Percentiles rank a stretch among this genome's conserved stretches.
These are phyloP conservation scores for Trichosporon sp. DNA, from an alignment of 1,284 basidiomycete species.

Conservation along the genomic window DNA sequence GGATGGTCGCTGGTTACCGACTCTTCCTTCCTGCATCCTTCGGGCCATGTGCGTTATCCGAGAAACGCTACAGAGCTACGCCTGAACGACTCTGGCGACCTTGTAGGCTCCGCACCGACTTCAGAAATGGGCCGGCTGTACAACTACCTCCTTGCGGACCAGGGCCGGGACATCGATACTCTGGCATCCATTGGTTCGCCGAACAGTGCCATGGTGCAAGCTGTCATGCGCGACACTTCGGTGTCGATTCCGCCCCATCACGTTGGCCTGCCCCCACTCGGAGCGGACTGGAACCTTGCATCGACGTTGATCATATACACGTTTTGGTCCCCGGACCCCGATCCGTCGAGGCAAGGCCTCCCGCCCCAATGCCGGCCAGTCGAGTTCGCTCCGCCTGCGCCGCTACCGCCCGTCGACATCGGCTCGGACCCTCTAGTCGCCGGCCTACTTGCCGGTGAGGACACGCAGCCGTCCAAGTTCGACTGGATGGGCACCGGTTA, in stretches of 20 bases:
- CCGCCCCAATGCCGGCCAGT: constrained; percentile 13
- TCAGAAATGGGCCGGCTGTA: constrained; percentile 12
- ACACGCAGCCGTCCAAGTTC: constrained; percentile 14
- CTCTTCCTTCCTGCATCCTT: constrained; percentile 1
- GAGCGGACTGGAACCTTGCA: constrained; percentile 14
- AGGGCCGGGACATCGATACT: background rate
- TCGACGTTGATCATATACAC: constrained; percentile 18
- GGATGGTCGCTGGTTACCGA: constrained; percentile 19
- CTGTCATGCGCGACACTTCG: constrained; percentile 16
- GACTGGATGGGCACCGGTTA: constrained; percentile 9
- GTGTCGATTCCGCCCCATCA: background rate
- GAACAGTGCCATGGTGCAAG: constrained; percentile 14
- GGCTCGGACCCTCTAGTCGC: constrained; percentile 13
- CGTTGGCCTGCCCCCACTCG: constrained; percentile 4
- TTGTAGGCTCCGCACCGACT: background rate
- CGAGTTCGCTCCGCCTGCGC: constrained; percentile 10
- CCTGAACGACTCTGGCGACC: background rate
- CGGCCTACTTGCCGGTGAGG: constrained; percentile 16
- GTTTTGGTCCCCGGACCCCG: constrained; percentile 13
- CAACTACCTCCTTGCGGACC: constrained; percentile 7
- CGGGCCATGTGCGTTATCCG: background rate
- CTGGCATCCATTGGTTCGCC: constrained; percentile 9
- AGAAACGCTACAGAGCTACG: constrained; percentile 7
- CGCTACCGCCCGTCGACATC: background rate
- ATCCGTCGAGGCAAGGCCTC: background rate